Conservation (phyloP, 495 filamentous ascomycete species). For the Penicillium coprophilum region DNA sequence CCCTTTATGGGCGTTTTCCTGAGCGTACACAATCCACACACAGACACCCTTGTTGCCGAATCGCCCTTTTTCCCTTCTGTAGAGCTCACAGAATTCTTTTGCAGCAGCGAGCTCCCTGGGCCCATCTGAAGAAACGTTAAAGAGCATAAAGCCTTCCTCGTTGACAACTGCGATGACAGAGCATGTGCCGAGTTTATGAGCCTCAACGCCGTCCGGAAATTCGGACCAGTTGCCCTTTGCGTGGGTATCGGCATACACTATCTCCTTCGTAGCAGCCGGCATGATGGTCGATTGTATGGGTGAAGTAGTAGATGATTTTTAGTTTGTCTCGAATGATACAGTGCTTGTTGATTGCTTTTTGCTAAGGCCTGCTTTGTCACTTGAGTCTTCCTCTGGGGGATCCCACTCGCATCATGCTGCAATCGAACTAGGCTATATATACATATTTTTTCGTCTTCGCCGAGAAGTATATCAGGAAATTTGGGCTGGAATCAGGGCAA, state of each 20-base stretch:
- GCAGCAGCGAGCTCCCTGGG: not conserved
- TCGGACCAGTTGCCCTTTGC: not conserved
- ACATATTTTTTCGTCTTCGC: not conserved
- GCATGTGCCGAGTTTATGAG: not conserved
- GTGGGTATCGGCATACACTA: not conserved
- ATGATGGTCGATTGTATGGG: not conserved
- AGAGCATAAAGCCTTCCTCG: constrained; percentile 1
- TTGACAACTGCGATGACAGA: constrained; percentile 1
- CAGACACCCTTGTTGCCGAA: not conserved
- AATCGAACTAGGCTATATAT: not conserved
- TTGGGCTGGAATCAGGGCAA: constrained; percentile 8
- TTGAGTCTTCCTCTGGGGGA: too few relatives aligned
- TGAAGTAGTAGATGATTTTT: not conserved
- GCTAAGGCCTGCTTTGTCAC: not conserved
- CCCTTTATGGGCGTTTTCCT: not conserved
- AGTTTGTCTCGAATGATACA: not conserved
- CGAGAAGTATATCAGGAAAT: not conserved
- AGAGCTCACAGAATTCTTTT: not conserved
- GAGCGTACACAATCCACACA: constrained; percentile 2
- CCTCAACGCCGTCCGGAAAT: not conserved
- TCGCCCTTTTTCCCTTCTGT: not conserved
- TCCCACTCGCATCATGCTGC: not conserved
- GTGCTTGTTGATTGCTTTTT: not conserved
- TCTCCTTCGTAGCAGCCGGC: too few relatives aligned
- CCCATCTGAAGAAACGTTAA: not conserved